These are phyloP conservation scores for Onygenales sp. DNA, from an alignment of 2,329 filamentous ascomycete genomes.

Conservation along the genomic window DNA sequence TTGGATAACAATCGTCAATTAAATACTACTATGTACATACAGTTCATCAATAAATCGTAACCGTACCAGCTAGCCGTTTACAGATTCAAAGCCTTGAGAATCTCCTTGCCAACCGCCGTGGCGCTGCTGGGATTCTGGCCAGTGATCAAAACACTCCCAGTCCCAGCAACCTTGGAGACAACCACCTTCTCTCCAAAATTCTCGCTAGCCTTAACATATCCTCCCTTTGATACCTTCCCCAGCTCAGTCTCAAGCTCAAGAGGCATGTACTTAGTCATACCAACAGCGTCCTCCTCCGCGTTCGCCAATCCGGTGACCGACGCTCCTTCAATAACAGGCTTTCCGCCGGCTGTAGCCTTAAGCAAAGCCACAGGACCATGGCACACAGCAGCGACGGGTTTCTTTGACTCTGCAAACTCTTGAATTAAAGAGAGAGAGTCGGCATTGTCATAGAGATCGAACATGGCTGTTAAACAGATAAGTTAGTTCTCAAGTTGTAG, in stretches of 20 bases:
- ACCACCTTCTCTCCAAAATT: constrained; percentile 38
- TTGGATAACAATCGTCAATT: no score
- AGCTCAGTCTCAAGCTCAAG: constrained; percentile 40
- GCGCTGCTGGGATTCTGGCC: constrained; percentile 41
- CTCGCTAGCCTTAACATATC: constrained; percentile 37
- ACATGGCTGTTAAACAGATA: constrained; percentile 32
- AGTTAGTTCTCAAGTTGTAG: background rate
- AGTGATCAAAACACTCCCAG: constrained; percentile 33
- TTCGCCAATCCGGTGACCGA: constrained; percentile 41
- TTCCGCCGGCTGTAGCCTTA: constrained; percentile 36
- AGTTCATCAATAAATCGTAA: background rate
- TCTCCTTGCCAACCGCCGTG: constrained; percentile 32
- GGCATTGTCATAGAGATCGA: constrained; percentile 37
- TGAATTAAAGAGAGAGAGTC: constrained; percentile 37
- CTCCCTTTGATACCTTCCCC: constrained; percentile 29
- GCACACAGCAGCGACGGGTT: constrained; percentile 42
- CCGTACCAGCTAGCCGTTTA: background rate
- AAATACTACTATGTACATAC: no score
- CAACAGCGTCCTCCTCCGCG: constrained; percentile 35
- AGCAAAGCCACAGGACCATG: constrained; percentile 38
- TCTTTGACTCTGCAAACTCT: constrained; percentile 38
- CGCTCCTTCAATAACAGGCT: constrained; percentile 30
- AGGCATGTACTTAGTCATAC: constrained; percentile 33
- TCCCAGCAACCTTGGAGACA: constrained; percentile 18
- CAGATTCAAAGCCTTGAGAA: constrained; percentile 26